A percentile compares a stretch with the other conserved stretches of the same genome.
Conservation (phyloP, 2,329 filamentous ascomycete genomes). For the Curvularia verruculosa region DNA sequence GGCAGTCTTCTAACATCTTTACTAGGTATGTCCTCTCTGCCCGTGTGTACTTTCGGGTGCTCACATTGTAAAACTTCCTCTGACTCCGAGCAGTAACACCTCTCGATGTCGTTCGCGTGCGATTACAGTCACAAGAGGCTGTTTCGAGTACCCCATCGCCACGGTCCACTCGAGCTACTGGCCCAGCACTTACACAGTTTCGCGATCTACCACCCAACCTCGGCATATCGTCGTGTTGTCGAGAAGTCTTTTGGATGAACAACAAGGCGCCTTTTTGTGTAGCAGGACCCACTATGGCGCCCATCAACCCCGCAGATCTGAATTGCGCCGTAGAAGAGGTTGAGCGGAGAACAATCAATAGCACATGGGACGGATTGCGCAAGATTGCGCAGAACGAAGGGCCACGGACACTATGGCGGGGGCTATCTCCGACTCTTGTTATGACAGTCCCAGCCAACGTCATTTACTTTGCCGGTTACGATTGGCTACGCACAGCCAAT, state of each 20-base stretch:
- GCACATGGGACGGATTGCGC: conserved; percentile 86
- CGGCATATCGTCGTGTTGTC: conserved; percentile 91
- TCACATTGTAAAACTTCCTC: conserved; percentile 3
- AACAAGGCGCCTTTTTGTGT: conserved; percentile 83
- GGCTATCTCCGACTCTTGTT: conserved; percentile 87
- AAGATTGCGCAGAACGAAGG: conserved; percentile 98
- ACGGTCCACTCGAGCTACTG: conserved; percentile 50
- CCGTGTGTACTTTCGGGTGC: neutral
- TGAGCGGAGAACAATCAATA: conserved; percentile 81
- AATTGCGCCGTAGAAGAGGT: conserved; percentile 87
- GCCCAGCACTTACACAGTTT: conserved; percentile 52
- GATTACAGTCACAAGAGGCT: conserved; percentile 82
- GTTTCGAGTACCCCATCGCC: conserved; percentile 58
- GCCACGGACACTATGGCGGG: conserved; percentile 83
- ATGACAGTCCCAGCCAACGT: conserved; percentile 97
- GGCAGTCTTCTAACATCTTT: conserved; percentile 90
- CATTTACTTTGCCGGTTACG: conserved; percentile 98
- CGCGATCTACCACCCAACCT: conserved; percentile 80
- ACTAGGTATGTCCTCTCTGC: conserved; percentile 51
- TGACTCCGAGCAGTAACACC: conserved; percentile 69
- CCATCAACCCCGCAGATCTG: conserved; percentile 51
- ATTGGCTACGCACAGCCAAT: conserved; percentile 81
- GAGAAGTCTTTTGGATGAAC: conserved; percentile 95
- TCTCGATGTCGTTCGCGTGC: conserved; percentile 93
- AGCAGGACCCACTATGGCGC: conserved; percentile 62